Evolutionary conservation across 306 rosid genomes (phyloP), one percentile per base, ranked within the genome.

Genomic region (apple (Malus domestica)): DNA sequence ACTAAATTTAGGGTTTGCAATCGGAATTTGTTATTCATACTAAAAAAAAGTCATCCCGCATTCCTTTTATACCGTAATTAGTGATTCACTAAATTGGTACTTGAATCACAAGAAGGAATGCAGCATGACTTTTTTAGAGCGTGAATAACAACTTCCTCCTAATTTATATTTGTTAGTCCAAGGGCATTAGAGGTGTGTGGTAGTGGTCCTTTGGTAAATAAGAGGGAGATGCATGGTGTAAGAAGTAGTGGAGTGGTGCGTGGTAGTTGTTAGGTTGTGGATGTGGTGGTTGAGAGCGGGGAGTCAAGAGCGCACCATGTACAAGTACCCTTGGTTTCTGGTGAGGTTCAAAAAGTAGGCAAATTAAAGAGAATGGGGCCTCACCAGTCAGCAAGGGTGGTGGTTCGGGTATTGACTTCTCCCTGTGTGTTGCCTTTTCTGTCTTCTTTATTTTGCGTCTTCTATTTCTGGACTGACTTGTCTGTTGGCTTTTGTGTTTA

Each of bases 321-420:
- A 85, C 60, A 74, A 85, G 63, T 74, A 88, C 85, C 96, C 92
- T 88, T 32, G 81, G 73, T 80, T 78, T 84, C 75, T 83, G 84
- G 27, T 70, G 32, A 73, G 92, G 85, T 80, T 64, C 20, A 51
- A 8, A 27, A 30, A 32, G 45, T 42, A 15, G 55, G 20, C 20
- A 49, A 49, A 49, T 42, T 57, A 45, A 29, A 67, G 45, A 23
- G 51, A 68, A 68, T 66, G 87, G 82, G 77, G 55, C 78, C 90
- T 75, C 52, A 80, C 82, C 80, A 62, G 82, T 76, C 29, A 70
- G 77, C 78, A 75, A 86, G 97, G 91, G 94, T 85, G 88, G 88
- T 92, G 97, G 97, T 95, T 95, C 98, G 98, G 98, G 98, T 83
- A 92, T 95, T 95, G 97, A 95, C 97, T 95, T 90, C 87, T 92